Evolutionary conservation across 225 moss, liverwort and hornwort species (phyloP), one percentile per base, ranked within the genome.

Genomic region (Asterella californica): DNA sequence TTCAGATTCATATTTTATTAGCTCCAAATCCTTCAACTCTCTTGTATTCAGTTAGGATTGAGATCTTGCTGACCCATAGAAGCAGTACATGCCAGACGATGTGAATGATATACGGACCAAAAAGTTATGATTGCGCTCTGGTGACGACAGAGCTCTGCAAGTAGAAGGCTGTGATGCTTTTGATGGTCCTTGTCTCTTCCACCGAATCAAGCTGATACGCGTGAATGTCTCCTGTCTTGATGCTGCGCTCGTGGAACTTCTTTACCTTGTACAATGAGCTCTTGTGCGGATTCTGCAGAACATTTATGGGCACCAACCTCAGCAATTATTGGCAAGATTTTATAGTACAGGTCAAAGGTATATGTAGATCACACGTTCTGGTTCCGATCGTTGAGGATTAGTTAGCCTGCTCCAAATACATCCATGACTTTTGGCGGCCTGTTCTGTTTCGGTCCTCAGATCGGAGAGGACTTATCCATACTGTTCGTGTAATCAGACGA

Each of bases 301-400:
- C 92, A 24, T 99, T 99, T 64, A 71, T 93, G 62, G 97, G 97
- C 30, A 94, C 95, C 11, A 99, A 99, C 84, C 38, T 99, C 84
- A 88, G 84, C 53, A 29, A 79, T 74, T 59, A 87, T 5, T 99
- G 97, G 97, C 79, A 85, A 78, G 83, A 72, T 1, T 99, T 95
- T 81, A 69, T 95, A 84, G 80, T 79, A 32, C 77, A 88, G 37
- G 85, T 79, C 71, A 82, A 86, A 85, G 96, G 96, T 96, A 79
- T 7, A 63, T 2, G 0, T 50, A 2, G 3, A 42, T 42, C 42
- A 52, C 29, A 5, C 47, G 14, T 42, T 9, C 70, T 38, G 38
- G 19, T 70, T 70, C 21, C 25, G 19, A 19, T 34, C 33, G 19
- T 21, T 22, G 22, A 5, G 47, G 0, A 49, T 72, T 72, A 6